phyloP scores from a whole-genome alignment of 768 basidiomycete species.

The Hygrocybe coccinea region DNA sequence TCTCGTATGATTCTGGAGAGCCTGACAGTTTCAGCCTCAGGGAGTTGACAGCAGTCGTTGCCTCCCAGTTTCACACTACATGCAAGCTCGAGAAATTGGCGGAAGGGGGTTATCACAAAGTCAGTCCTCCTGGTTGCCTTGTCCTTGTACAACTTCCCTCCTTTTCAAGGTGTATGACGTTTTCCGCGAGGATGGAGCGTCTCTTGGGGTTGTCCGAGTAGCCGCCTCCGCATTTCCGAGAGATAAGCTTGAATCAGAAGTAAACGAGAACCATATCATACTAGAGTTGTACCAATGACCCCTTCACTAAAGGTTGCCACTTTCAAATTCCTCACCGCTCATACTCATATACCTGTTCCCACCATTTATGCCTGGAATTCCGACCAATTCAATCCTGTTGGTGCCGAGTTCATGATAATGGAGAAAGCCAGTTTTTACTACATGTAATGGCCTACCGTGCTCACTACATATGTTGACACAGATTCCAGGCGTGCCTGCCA shows the following conservation, averaged over 20 bases:
- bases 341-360: conserved; percentile 14
- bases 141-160: too few species aligned
- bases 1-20: conserved; percentile 13
- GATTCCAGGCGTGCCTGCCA: conserved; percentile 14
- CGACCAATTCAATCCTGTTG: conserved; percentile 14
- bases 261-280: background rate
- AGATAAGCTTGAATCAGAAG: conserved; percentile 21
- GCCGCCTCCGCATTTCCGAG: conserved; percentile 17
- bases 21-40: conserved; percentile 7
- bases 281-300: background rate
- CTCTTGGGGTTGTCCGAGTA: conserved; percentile 12
- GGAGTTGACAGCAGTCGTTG: conserved; percentile 8
- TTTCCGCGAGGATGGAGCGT: background rate
- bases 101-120: conserved; percentile 19
- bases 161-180: conserved; percentile 15
- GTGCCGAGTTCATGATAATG: conserved; percentile 20
- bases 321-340: conserved; percentile 11
- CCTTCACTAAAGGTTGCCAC: conserved; percentile 23
- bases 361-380: conserved; percentile 15
- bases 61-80: background rate
- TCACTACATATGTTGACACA: background rate
- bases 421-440: conserved; percentile 12
- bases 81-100: conserved; percentile 12
- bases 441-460: background rate
- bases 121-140: too few species aligned